Conservation (phyloP, 257 asterid genomes). For the Lithospermum erythrorhizon region DNA sequence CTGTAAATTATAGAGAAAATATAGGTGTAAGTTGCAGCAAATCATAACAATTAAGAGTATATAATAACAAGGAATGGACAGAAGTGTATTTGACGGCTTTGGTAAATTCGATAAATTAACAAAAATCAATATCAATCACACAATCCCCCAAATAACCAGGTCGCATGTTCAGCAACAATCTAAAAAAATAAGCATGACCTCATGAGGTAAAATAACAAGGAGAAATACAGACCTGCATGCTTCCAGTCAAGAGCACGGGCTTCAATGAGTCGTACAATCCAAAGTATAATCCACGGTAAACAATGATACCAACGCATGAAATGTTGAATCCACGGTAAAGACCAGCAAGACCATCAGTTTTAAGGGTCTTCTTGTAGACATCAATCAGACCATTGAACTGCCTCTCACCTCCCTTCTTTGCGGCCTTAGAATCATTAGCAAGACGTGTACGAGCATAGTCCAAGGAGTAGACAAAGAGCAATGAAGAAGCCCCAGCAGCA, state of each 20-base stretch:
- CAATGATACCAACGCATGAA: not conserved
- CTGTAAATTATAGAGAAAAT: not conserved
- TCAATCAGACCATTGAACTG: slow-evolving; percentile 1
- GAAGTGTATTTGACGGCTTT: no score
- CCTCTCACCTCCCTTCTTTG: not conserved
- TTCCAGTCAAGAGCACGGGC: not conserved
- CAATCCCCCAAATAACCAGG: no score
- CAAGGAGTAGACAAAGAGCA: not conserved
- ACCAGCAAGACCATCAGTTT: slow-evolving; percentile 5
- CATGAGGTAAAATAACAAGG: not conserved
- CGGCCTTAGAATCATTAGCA: not conserved
- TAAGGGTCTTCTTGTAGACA: slow-evolving; percentile 4
- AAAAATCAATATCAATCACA: no score
- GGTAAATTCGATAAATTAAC: no score
- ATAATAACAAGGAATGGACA: no score
- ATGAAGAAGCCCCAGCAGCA: not conserved
- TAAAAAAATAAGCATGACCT: not conserved
- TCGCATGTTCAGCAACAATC: no score
- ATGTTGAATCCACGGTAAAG: slow-evolving; percentile 2
- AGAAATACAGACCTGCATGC: not conserved
- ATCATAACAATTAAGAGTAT: not conserved
- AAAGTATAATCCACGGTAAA: not conserved
- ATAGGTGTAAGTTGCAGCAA: not conserved
- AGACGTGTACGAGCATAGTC: not conserved
- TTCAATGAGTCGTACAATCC: not conserved